Evolutionary conservation across 148 eudicot genomes (phyloP).

Genomic region (Hydrangea macrophylla): DNA sequence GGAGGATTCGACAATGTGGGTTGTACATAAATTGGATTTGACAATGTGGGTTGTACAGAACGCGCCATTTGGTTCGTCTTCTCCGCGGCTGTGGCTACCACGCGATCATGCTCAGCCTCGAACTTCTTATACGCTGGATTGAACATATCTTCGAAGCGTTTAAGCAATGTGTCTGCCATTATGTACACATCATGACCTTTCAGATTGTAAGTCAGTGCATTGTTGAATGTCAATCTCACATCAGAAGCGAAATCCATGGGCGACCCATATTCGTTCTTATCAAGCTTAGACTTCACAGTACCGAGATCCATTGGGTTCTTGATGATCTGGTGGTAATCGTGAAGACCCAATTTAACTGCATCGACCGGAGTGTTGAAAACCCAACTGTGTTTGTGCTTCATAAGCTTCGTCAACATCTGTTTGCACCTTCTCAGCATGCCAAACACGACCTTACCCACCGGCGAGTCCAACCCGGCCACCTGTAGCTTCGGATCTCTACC

Average conservation of each 20-base stretch:
- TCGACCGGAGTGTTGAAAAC: conserved; percentile 52
- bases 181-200: conserved; percentile 25
- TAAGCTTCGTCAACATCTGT: conserved; percentile 35
- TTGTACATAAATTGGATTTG: not conserved
- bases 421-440: conserved; percentile 36
- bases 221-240: conserved; percentile 32
- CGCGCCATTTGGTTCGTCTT: not conserved
- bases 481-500: conserved; percentile 6
- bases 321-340: conserved; percentile 43
- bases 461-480: not conserved
- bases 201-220: conserved; percentile 38
- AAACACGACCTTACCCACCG: conserved; percentile 8
- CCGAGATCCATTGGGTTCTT: conserved; percentile 67
- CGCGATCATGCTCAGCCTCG: conserved; percentile 4
- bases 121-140: conserved; percentile 4
- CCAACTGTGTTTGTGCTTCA: conserved; percentile 35
- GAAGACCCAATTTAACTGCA: conserved; percentile 25
- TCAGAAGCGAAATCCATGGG: conserved; percentile 32
- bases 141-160: conserved; percentile 22
- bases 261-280: conserved; percentile 9
- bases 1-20: not conserved
- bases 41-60: not conserved
- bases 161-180: conserved; percentile 19
- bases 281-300: conserved; percentile 37
- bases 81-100: not conserved